Evolutionary conservation across 2,329 filamentous ascomycete genomes (phyloP).

Genomic region (Neofusicoccum sp.): DNA sequence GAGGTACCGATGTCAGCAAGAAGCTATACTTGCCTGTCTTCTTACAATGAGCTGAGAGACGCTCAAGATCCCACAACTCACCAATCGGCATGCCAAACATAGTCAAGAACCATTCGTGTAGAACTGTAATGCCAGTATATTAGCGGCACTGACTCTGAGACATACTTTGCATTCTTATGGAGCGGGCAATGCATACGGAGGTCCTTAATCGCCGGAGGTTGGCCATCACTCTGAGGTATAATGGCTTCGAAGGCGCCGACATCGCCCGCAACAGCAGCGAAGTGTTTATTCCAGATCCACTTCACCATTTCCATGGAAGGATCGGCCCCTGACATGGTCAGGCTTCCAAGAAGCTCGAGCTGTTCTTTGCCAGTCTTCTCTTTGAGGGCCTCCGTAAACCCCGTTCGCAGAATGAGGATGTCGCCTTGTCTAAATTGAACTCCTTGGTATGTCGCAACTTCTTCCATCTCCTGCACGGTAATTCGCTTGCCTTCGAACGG

Average conservation of each 20-base stretch:
- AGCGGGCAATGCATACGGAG: too few relatives aligned
- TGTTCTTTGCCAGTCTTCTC: neutral
- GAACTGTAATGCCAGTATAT: too few relatives aligned
- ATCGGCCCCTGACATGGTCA: constrained; percentile 17
- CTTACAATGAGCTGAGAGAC: constrained; percentile 38
- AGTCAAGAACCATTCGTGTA: constrained; percentile 38
- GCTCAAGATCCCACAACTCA: constrained; percentile 47
- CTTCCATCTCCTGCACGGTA: constrained; percentile 1
- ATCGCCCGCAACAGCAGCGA: constrained; percentile 37
- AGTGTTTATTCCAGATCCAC: constrained; percentile 30
- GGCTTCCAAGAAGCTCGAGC: neutral
- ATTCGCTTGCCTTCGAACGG: neutral
- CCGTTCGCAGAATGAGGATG: constrained; percentile 27
- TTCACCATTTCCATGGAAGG: constrained; percentile 21
- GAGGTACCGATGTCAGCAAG: constrained; percentile 43
- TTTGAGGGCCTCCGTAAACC: neutral
- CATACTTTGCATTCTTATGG: too few relatives aligned
- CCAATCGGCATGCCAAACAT: constrained; percentile 47
- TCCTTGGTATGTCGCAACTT: constrained; percentile 20
- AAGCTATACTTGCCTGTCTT: constrained; percentile 42
- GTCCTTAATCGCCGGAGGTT: too few relatives aligned
- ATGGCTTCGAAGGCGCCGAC: constrained; percentile 33
- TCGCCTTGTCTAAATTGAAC: constrained; percentile 26
- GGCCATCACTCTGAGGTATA: too few relatives aligned
- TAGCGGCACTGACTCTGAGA: constrained; percentile 23